phyloP scores from a whole-genome alignment of 2,329 filamentous ascomycete genomes.

The Corniculantispora saksenae region DNA sequence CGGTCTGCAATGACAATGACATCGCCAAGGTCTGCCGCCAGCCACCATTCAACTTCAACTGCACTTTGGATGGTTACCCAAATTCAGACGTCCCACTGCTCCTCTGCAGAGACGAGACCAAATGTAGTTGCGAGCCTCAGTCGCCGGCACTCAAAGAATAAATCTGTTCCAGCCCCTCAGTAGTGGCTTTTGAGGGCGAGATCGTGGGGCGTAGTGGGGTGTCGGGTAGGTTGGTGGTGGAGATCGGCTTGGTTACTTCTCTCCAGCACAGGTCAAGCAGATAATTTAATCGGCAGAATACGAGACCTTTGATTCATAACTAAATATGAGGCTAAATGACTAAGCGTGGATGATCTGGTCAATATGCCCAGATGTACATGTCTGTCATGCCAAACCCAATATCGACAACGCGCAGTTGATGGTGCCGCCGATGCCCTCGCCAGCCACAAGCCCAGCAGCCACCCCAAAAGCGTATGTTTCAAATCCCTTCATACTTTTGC shows the following conservation, averaged over 20 bases:
- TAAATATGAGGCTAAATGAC: no score
- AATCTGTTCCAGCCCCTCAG: no score
- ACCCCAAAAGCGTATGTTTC: conserved; percentile 18
- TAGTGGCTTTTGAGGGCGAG: not conserved
- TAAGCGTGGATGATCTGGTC: no score
- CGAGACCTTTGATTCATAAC: no score
- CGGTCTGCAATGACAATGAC: conserved; percentile 1
- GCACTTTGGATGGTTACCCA: conserved; percentile 1
- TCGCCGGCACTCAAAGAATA: not conserved
- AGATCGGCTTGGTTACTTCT: not conserved
- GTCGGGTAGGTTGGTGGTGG: no score
- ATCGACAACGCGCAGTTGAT: conserved; percentile 18
- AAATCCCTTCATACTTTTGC: not conserved
- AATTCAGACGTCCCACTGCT: not conserved
- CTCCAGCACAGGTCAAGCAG: no score
- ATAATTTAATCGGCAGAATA: no score
- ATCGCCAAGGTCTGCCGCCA: not conserved
- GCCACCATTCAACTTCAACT: not conserved
- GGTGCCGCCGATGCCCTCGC: conserved; percentile 16
- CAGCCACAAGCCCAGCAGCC: conserved; percentile 16
- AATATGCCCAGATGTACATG: no score
- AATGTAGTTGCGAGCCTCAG: conserved; percentile 4
- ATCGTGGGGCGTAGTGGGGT: no score
- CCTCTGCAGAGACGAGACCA: not conserved
- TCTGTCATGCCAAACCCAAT: not conserved